Base-by-base conservation (phyloP, 73 alveolate genomes). In the Uronychia setigera region DNA sequence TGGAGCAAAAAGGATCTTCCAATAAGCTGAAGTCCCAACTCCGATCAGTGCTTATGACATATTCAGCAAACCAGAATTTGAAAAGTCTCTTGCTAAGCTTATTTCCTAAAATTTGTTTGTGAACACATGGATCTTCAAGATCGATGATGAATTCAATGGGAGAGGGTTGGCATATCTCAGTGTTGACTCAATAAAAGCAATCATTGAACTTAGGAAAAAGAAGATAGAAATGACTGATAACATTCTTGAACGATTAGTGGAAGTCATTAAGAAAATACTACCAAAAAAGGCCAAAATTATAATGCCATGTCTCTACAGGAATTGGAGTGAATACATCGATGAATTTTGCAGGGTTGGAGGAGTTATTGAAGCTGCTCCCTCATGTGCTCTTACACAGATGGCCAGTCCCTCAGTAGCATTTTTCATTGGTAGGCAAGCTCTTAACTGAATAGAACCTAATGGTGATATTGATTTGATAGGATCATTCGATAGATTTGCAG, bases 1-100 rank as follows among this genome's bases (percentile, higher is more conserved):
- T 1, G 97, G 94, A 32, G 90, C 93, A 25, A 92, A 88, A 87
- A 27, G 93, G 1, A 90, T 92, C 31, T 88, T 83, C 88, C 87
- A 92, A 77, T 77, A 82, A 60, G 94, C 93, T 31, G 93, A 91
- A 59, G 92, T 91, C 11, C 93, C 93, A 29, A 67, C 89, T 26
- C 96, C 96, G 26, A 87, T 91, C 35, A 34, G 92, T 33, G 96
- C 96, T n/a, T 91, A 89, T 80, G 96, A 91, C 80, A 91, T 91
- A 34, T 87, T 78, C 59, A 91, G 67, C 33, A 82, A 81, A 33
- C 60, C 58, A 32, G 94, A 92, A 77, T 92, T 92, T 80, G 91
- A 88, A 35, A 26, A 80, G 1, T 88, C 94, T 0, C 88, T 92
- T 14, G 87, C 94, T 30, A 80, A 86, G 74, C 86, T 92, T 25